phyloP scores from a whole-genome alignment of 2,329 filamentous ascomycete species.

The Pyrenophora teres region DNA sequence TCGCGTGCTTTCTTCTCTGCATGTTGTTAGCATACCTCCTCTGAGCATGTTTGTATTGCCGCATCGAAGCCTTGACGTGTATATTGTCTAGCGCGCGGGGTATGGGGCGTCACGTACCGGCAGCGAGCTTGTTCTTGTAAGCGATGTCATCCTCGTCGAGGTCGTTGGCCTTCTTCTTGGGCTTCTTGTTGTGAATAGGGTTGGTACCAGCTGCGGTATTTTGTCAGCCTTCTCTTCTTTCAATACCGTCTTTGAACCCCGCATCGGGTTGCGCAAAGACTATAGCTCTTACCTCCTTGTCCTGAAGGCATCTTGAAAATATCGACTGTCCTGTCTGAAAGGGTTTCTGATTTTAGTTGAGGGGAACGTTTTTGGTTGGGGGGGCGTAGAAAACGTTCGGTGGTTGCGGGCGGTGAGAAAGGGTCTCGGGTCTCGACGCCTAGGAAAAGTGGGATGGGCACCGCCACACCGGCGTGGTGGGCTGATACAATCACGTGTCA shows the following conservation, averaged over 20 bases:
- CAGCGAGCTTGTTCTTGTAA: constrained; percentile 80
- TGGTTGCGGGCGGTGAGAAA: constrained; percentile 26
- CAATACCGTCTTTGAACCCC: constrained; percentile 4
- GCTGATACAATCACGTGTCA: background rate
- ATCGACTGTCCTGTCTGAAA: background rate
- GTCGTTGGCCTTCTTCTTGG: constrained; percentile 78
- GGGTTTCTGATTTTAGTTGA: constrained; percentile 9
- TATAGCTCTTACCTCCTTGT: constrained; percentile 51
- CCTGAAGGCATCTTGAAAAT: constrained; percentile 55
- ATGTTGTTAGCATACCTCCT: constrained; percentile 3
- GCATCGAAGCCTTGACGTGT: too few species aligned
- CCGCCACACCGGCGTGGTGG: constrained; percentile 8
- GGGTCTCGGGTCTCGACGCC: constrained; percentile 16
- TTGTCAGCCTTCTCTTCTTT: constrained; percentile 25
- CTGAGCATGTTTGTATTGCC: background rate
- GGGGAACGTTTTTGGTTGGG: constrained; percentile 10
- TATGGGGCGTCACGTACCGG: constrained; percentile 64
- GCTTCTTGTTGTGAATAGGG: constrained; percentile 71
- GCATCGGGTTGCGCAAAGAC: constrained; percentile 2
- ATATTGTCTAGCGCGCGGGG: background rate
- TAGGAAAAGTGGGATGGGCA: constrained; percentile 22
- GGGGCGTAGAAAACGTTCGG: constrained; percentile 21
- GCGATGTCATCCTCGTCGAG: constrained; percentile 86
- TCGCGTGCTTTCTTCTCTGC: constrained; percentile 63
- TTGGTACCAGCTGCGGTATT: constrained; percentile 54